phyloP scores from a whole-genome alignment of 495 filamentous ascomycete genomes.

The Aspergillus cavernicola region DNA sequence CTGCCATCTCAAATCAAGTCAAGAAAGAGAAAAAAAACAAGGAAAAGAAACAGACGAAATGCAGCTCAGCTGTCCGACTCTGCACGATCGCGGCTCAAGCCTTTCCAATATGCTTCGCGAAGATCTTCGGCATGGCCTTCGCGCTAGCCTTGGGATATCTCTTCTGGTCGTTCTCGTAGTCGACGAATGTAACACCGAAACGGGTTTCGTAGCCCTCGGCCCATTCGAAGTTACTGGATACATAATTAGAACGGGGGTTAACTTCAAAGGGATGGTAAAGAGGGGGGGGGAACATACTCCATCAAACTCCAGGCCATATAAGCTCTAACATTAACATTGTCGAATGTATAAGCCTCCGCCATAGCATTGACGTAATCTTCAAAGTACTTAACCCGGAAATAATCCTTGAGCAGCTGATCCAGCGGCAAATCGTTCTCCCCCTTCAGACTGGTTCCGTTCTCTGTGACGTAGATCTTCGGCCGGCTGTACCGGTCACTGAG shows the following conservation, averaged over 20 bases:
- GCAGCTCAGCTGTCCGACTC: neutral
- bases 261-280: neutral
- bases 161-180: constrained; percentile 72
- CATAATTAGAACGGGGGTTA: constrained; percentile 10
- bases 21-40: neutral
- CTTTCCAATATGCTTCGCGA: constrained; percentile 45
- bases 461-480: constrained; percentile 76
- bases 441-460: constrained; percentile 75
- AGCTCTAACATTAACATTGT: constrained; percentile 66
- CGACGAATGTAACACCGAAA: constrained; percentile 75
- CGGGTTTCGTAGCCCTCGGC: constrained; percentile 82
- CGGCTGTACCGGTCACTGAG: constrained; percentile 69
- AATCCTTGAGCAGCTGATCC: constrained; percentile 67
- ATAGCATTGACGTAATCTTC: constrained; percentile 67
- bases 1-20: neutral
- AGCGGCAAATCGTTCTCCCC: constrained; percentile 71
- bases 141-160: constrained; percentile 77
- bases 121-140: constrained; percentile 59
- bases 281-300: constrained; percentile 43
- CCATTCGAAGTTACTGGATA: constrained; percentile 52
- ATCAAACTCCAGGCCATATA: constrained; percentile 82
- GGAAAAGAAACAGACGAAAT: neutral
- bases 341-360: constrained; percentile 60
- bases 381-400: constrained; percentile 74
- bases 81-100: neutral